Conservation (phyloP, 345 rosid species). For the Trapa incisa region DNA sequence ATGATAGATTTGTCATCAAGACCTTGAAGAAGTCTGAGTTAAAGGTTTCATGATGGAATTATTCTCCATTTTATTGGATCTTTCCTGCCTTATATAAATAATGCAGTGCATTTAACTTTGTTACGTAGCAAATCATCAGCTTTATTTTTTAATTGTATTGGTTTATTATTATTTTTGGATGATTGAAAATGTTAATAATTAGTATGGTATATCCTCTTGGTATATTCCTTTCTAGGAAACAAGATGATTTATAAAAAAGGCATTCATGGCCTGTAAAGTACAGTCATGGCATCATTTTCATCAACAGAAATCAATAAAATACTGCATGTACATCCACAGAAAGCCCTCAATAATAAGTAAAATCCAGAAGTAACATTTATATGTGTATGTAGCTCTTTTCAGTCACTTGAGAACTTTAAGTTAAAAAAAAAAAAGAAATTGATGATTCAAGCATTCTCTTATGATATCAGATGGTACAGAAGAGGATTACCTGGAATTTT, state of each 20-base stretch:
- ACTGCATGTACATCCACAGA: neutral
- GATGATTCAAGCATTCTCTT: neutral
- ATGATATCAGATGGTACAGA: neutral
- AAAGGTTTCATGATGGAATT: constrained; percentile 43
- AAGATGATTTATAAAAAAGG: neutral
- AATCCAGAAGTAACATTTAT: neutral
- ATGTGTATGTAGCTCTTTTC: neutral
- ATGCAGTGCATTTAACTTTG: neutral
- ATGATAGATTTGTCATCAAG: constrained; percentile 86
- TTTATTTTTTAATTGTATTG: neutral
- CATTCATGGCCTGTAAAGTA: neutral
- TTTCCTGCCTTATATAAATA: neutral
- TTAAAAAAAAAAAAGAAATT: neutral
- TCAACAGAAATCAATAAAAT: neutral
- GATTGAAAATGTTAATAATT: neutral
- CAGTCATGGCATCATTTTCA: neutral
- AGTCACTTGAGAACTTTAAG: neutral
- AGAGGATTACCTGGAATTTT: neutral
- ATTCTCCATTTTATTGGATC: neutral
- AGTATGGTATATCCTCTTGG: neutral
- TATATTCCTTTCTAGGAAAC: neutral
- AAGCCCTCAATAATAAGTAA: neutral
- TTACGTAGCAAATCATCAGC: neutral
- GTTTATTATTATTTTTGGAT: too few relatives aligned
- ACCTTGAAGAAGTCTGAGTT: constrained; percentile 71